A percentile compares a stretch with the other conserved stretches of the same genome.
These are phyloP conservation scores for Daedaleopsis nitida DNA, from an alignment of 768 basidiomycete genomes.

Conservation along the genomic window DNA sequence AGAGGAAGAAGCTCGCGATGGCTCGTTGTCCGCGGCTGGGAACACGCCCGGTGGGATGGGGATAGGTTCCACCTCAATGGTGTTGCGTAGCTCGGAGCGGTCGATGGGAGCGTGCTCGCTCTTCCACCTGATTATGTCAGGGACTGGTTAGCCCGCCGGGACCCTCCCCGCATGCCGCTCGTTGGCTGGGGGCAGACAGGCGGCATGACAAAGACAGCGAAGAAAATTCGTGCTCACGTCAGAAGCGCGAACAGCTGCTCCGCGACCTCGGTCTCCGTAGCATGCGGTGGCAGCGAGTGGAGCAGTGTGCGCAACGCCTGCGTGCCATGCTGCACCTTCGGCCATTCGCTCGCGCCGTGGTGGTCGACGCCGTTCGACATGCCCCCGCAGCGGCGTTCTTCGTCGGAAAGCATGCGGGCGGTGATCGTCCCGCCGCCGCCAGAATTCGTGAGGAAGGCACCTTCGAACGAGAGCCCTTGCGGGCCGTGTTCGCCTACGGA, in stretches of 20 bases:
- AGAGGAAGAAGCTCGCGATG: conserved; percentile 5
- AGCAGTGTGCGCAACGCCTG: conserved; percentile 48
- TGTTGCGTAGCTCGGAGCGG: conserved; percentile 58
- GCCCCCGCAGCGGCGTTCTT: conserved; percentile 55
- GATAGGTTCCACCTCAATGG: conserved; percentile 65
- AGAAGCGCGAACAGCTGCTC: conserved; percentile 66
- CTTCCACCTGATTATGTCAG: conserved; percentile 18
- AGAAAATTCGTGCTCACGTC: conserved; percentile 51
- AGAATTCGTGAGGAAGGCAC: conserved; percentile 64
- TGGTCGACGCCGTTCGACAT: conserved; percentile 80
- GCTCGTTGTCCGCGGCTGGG: neutral
- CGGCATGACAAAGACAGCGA: conserved; percentile 5
- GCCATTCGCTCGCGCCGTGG: conserved; percentile 63
- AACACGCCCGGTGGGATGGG: conserved; percentile 28
- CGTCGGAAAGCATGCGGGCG: conserved; percentile 50
- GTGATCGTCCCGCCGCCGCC: conserved; percentile 66
- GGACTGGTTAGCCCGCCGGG: neutral
- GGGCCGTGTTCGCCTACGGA: conserved; percentile 2
- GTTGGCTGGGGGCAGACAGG: too few relatives aligned
- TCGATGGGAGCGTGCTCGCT: conserved; percentile 39
- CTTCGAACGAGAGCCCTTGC: conserved; percentile 47
- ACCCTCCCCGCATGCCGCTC: too few relatives aligned
- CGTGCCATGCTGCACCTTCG: conserved; percentile 68
- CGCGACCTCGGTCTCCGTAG: conserved; percentile 54
- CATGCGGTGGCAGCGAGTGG: conserved; percentile 35